phyloP scores from a whole-genome alignment of 2,329 filamentous ascomycete species.

The Ophiostoma australiae region DNA sequence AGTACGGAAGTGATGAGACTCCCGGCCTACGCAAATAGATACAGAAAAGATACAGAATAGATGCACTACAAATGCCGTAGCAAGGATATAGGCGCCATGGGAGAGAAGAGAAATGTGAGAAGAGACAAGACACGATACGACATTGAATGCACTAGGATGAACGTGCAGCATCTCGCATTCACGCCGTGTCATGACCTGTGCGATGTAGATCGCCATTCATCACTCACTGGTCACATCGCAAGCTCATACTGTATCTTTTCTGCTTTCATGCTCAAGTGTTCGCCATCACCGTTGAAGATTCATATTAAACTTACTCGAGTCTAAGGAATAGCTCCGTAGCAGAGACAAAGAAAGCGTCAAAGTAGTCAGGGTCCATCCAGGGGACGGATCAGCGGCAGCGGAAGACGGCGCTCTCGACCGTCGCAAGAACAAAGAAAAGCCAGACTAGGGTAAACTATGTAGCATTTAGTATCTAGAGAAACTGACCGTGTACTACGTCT shows the following conservation, averaged over 20 bases:
- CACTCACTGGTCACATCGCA: neutral
- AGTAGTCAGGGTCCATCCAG: neutral
- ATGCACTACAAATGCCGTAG: too few species aligned
- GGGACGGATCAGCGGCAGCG: neutral
- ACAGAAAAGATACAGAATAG: neutral
- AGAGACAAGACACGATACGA: neutral
- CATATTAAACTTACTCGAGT: neutral
- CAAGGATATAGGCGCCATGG: neutral
- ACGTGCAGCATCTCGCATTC: conserved; percentile 10
- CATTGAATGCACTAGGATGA: neutral
- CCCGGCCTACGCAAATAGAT: neutral
- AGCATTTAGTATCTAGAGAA: neutral
- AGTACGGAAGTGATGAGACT: neutral
- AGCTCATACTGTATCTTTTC: neutral
- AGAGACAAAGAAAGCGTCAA: neutral
- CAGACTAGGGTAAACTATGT: too few species aligned
- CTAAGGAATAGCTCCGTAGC: neutral
- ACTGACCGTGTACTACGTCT: neutral
- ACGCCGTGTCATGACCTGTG: too few species aligned
- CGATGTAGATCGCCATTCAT: neutral
- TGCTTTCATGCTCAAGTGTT: neutral
- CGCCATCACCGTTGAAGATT: neutral
- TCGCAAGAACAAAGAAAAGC: neutral
- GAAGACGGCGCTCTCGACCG: conserved; percentile 1
- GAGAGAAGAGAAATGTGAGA: neutral